Conservation (phyloP, 2,329 filamentous ascomycete genomes). For the Pestalotiopsis sp. region DNA sequence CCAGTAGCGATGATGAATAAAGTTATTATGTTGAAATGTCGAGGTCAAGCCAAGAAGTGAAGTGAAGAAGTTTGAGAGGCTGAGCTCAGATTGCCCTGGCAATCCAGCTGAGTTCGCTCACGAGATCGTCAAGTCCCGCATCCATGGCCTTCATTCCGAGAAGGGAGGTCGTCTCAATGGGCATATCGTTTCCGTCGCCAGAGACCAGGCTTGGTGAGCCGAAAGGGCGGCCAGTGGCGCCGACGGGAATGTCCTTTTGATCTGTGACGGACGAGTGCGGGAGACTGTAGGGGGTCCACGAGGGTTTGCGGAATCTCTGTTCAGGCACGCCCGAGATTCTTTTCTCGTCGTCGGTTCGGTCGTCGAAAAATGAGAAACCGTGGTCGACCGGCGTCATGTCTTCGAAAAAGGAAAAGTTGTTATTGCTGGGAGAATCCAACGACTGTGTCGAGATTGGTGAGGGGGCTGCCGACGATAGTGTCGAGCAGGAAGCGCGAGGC, state of each 20-base stretch:
- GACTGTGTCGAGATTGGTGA: conserved; percentile 41
- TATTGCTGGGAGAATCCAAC: conserved; percentile 34
- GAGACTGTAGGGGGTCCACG: conserved; percentile 50
- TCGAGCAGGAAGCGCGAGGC: conserved; percentile 31
- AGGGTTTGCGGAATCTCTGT: conserved; percentile 28
- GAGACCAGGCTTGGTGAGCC: conserved; percentile 34
- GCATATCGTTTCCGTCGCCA: conserved; percentile 25
- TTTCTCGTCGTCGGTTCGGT: conserved; percentile 47
- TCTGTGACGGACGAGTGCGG: conserved; percentile 35
- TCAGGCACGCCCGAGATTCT: conserved; percentile 33
- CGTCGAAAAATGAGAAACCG: conserved; percentile 45
- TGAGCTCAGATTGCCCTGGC: conserved; percentile 46
- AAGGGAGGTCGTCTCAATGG: conserved; percentile 25
- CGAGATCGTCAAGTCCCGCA: conserved; percentile 37
- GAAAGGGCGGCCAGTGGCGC: conserved; percentile 17
- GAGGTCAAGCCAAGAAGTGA: conserved; percentile 10
- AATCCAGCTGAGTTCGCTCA: conserved; percentile 55
- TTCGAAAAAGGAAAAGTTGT: conserved; percentile 46
- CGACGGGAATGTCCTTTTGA: conserved; percentile 25
- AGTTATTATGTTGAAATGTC: neutral
- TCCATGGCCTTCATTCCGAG: conserved; percentile 32
- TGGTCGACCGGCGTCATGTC: conserved; percentile 48
- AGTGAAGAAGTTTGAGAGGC: conserved; percentile 14
- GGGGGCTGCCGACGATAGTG: conserved; percentile 27
- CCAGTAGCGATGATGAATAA: neutral